Percentiles rank a stretch among this genome's conserved stretches.
phyloP scores from a whole-genome alignment of 164 flowering plant species.

The Cinnamomum micranthum region DNA sequence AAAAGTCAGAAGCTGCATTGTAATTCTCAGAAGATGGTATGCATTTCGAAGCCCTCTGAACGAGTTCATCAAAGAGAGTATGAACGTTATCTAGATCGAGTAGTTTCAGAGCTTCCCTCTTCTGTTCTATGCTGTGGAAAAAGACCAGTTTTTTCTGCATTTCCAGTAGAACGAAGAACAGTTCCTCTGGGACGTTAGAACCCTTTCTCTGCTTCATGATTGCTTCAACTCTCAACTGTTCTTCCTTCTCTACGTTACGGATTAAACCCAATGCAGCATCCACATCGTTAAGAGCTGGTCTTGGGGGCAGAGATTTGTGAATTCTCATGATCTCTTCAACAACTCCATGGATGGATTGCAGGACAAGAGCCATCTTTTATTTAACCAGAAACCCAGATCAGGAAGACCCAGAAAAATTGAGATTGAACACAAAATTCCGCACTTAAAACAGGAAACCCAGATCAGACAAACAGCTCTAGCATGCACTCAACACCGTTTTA shows the following conservation, averaged over 20 bases:
- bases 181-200: slow-evolving; percentile 34
- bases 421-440: not conserved
- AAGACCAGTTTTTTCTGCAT: slow-evolving; percentile 33
- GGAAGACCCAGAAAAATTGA: not conserved
- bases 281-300: slow-evolving; percentile 63
- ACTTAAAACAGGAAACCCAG: slow-evolving; percentile 12
- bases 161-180: slow-evolving; percentile 39
- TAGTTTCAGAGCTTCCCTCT: slow-evolving; percentile 37
- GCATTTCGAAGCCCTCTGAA: slow-evolving; percentile 54
- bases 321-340: slow-evolving; percentile 64
- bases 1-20: not conserved
- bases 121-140: slow-evolving; percentile 39
- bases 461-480: not conserved
- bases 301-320: slow-evolving; percentile 59
- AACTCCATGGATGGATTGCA: slow-evolving; percentile 29
- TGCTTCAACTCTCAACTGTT: slow-evolving; percentile 44
- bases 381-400: not conserved
- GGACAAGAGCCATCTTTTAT: slow-evolving; percentile 19
- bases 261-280: slow-evolving; percentile 57
- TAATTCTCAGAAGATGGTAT: slow-evolving; percentile 27
- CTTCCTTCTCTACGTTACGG: slow-evolving; percentile 60
- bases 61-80: slow-evolving; percentile 36
- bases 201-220: slow-evolving; percentile 30
- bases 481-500: not conserved
- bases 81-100: slow-evolving; percentile 42